Evolutionary conservation across 2,329 filamentous ascomycete genomes (phyloP).

Genomic region (Capronia epimyces): DNA sequence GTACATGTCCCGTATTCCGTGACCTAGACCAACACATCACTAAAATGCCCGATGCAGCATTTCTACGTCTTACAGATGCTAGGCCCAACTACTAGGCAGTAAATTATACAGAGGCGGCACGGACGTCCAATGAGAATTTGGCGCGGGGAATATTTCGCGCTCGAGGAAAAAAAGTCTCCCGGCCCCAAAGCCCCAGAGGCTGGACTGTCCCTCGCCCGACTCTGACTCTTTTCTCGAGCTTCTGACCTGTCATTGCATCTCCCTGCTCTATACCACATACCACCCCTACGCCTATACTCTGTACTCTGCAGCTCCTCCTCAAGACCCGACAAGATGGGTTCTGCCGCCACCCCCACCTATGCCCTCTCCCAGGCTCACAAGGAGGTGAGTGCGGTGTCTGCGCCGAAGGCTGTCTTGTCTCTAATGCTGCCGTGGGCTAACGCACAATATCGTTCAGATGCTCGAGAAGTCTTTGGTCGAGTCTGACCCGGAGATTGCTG

Average conservation of each 20-base stretch:
- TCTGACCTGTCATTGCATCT: not conserved
- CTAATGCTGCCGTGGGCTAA: constrained; percentile 4
- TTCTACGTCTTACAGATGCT: too few species aligned
- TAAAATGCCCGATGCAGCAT: too few species aligned
- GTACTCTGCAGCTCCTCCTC: not conserved
- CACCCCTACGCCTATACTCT: not conserved
- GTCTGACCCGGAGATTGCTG: constrained; percentile 85
- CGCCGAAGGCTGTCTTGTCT: not conserved
- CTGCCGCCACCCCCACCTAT: constrained; percentile 47
- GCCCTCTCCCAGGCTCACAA: constrained; percentile 61
- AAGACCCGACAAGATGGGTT: constrained; percentile 24
- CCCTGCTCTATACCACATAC: not conserved
- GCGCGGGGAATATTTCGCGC: too few species aligned
- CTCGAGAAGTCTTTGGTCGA: constrained; percentile 92
- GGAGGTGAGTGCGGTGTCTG: constrained; percentile 50
- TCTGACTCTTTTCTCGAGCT: not conserved
- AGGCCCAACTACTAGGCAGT: too few species aligned
- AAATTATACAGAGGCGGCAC: too few species aligned
- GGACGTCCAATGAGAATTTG: too few species aligned
- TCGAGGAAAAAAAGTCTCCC: not conserved
- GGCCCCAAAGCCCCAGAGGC: not conserved
- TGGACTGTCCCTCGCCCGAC: not conserved
- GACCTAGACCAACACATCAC: too few species aligned
- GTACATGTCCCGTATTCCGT: too few species aligned
- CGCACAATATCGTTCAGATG: constrained; percentile 55